These are phyloP conservation scores for Fusarium fujikuroi DNA, from an alignment of 2,329 filamentous ascomycete species.

Conservation along the genomic window DNA sequence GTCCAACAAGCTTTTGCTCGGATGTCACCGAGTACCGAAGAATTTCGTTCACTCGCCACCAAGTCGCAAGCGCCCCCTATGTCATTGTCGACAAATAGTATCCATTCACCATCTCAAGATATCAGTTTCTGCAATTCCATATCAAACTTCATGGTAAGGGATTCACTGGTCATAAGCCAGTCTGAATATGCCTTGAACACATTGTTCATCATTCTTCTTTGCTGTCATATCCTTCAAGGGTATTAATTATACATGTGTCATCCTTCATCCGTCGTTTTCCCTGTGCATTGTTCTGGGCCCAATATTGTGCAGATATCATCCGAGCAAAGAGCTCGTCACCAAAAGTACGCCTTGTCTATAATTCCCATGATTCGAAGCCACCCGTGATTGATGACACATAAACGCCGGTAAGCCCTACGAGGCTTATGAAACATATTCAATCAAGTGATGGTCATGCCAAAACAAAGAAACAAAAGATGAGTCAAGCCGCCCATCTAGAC, in stretches of 20 bases:
- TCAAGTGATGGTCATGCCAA: conserved; percentile 7
- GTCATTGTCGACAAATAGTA: conserved; percentile 19
- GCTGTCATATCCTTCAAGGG: conserved; percentile 30
- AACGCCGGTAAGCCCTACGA: conserved; percentile 34
- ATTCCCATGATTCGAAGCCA: conserved; percentile 13
- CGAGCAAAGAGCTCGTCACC: conserved; percentile 7
- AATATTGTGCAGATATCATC: conserved; percentile 19
- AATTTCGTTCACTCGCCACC: conserved; percentile 22
- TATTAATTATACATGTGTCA: conserved; percentile 42
- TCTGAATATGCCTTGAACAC: background rate
- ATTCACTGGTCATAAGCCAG: background rate
- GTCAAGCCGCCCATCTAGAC: conserved; percentile 9
- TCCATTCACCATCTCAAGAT: background rate
- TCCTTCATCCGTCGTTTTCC: conserved; percentile 14
- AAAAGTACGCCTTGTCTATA: conserved; percentile 38
- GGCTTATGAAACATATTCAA: conserved; percentile 21
- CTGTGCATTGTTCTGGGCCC: conserved; percentile 20
- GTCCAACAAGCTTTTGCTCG: conserved; percentile 28
- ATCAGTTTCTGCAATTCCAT: background rate
- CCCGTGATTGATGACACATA: background rate
- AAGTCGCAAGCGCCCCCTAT: conserved; percentile 5
- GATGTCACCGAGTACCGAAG: conserved; percentile 14
- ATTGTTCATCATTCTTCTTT: conserved; percentile 6
- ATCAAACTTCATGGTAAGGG: background rate
- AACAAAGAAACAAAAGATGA: background rate